Conservation (phyloP, 352 stramenopile genomes). For the Phytophthora palmivora region DNA sequence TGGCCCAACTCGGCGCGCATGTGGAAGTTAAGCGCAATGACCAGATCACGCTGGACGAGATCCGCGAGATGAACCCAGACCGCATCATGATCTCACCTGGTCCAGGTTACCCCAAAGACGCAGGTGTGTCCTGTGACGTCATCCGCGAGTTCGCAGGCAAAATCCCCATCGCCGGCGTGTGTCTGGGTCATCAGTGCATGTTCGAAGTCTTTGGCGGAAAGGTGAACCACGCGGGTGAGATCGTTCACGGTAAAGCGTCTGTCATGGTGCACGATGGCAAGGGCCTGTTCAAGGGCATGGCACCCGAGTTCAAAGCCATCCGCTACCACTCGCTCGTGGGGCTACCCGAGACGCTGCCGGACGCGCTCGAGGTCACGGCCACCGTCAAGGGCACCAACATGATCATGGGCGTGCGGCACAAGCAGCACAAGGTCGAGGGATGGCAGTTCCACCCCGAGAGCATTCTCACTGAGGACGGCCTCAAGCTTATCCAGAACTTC, state of each 20-base stretch:
- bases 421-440: conserved; percentile 85
- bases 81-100: conserved; percentile 91
- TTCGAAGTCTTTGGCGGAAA: conserved; percentile 90
- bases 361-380: conserved; percentile 80
- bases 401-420: conserved; percentile 92
- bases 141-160: conserved; percentile 85
- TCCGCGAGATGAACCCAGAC: conserved; percentile 74
- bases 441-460: conserved; percentile 92
- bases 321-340: conserved; percentile 91
- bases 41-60: conserved; percentile 84
- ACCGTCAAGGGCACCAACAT: conserved; percentile 86
- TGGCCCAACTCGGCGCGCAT: conserved; percentile 82
- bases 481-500: conserved; percentile 90
- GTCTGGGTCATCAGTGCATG: conserved; percentile 87
- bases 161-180: conserved; percentile 87
- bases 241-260: conserved; percentile 89
- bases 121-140: conserved; percentile 83
- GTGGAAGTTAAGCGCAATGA: conserved; percentile 88
- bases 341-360: conserved; percentile 79
- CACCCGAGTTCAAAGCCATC: conserved; percentile 81
- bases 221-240: conserved; percentile 86
- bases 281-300: conserved; percentile 86
- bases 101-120: conserved; percentile 82
- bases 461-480: conserved; percentile 85
- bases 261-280: conserved; percentile 87